These are phyloP conservation scores for Aureobasidium melanogenum DNA, from an alignment of 2,329 filamentous ascomycete species.

Conservation along the genomic window DNA sequence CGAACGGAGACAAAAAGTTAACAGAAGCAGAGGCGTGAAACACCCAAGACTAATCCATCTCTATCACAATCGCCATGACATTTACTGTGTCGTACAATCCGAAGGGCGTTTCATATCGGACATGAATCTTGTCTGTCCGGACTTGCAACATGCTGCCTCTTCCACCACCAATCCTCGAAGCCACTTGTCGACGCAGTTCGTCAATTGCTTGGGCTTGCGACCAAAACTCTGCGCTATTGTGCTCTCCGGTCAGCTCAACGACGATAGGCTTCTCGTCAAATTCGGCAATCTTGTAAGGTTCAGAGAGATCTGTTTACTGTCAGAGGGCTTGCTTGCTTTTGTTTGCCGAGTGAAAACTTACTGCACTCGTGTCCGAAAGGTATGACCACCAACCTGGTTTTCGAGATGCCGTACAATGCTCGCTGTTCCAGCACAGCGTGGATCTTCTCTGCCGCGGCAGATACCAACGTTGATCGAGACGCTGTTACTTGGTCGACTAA, in stretches of 20 bases:
- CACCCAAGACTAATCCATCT: background rate
- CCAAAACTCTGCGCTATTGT: conserved; percentile 25
- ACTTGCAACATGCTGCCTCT: conserved; percentile 21
- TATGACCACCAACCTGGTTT: conserved; percentile 22
- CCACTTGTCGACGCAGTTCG: conserved; percentile 19
- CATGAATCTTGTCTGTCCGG: conserved; percentile 30
- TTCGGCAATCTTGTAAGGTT: conserved; percentile 10
- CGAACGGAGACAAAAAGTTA: conserved; percentile 57
- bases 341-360: conserved; percentile 11
- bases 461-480: conserved; percentile 25
- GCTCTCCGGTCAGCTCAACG: conserved; percentile 22
- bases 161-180: background rate
- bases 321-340: background rate
- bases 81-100: conserved; percentile 35
- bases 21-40: background rate
- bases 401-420: conserved; percentile 22
- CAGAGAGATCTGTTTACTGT: conserved; percentile 7
- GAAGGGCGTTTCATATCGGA: conserved; percentile 35
- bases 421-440: conserved; percentile 13
- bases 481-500: conserved; percentile 23
- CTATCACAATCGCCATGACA: conserved; percentile 16
- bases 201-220: conserved; percentile 22
- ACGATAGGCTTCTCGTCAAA: conserved; percentile 14
- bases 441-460: conserved; percentile 19
- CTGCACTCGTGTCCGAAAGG: conserved; percentile 24